Base-by-base conservation (phyloP, 306 rosid genomes). In the Corylus americana region DNA sequence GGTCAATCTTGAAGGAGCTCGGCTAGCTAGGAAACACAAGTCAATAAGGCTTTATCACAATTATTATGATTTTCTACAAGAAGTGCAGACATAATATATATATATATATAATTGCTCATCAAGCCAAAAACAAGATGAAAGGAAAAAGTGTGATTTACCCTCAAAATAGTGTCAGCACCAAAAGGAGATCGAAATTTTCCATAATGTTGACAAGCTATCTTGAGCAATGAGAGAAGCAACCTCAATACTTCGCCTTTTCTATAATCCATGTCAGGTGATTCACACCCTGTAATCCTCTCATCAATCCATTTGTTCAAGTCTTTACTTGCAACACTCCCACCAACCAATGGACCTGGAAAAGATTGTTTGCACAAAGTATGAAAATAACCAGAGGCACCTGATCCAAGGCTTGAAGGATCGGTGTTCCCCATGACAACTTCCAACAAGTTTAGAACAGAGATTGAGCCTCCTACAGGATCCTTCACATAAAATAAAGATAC, bases 301-400 rank as follows among this genome's bases (percentile, higher is more conserved):
- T 94, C 97, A 72, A 92, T 79, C 98, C 98, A 94, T 84, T 87
- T 94, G 80, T 88, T 80, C 81, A 94, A 83, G 68, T 94, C 97
- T 87, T 92, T 94, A 86, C 84, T 92, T 81, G 97, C 97, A 80
- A 94, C 94, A 83, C 85, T 91, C 75, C 93, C 97, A 48, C 97
- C 97, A 88, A 89, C 97, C 89, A 94, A 85, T 74, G 98, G 98
- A 85, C 98, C 97, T 10, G 97, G 97, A 86, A 91, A 94, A 75
- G 97, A 90, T 48, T 92, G 96, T 78, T 89, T 93, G 93, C 89
- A 85, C 82, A 92, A 80, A 76, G 97, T 89, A 76, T 80, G 86
- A 63, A 94, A 91, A 89, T 92, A 94, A 78, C 85, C 85, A 22
- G 87, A 62, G 11, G 77, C 57, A 74, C 76, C 81, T 70, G 76